These are phyloP conservation scores for Astragalus glycyphyllos DNA, from an alignment of 306 rosid species.

Conservation along the genomic window DNA sequence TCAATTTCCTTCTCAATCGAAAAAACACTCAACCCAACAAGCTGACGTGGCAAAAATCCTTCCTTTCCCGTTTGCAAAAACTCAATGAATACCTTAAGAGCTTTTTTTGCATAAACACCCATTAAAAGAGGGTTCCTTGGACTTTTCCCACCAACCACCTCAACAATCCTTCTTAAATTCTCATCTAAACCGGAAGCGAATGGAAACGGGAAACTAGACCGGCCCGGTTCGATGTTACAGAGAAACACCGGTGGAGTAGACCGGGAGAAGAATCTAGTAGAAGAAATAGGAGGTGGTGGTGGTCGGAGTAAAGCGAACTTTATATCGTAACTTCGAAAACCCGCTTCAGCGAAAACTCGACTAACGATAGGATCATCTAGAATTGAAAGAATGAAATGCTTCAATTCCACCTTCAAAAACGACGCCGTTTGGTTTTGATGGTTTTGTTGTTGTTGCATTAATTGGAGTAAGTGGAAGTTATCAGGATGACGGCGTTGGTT, in stretches of 20 bases:
- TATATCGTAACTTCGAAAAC: slow-evolving; percentile 79
- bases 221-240: slow-evolving; percentile 60
- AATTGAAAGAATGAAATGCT: slow-evolving; percentile 84
- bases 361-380: slow-evolving; percentile 97
- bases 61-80: slow-evolving; percentile 41
- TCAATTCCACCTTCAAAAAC: slow-evolving; percentile 80
- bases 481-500: slow-evolving; percentile 94
- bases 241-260: slow-evolving; percentile 68
- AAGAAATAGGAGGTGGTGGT: not conserved
- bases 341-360: slow-evolving; percentile 84
- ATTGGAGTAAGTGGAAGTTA: slow-evolving; percentile 74
- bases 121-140: slow-evolving; percentile 70
- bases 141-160: slow-evolving; percentile 54
- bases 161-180: slow-evolving; percentile 64
- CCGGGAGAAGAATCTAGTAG: slow-evolving; percentile 47
- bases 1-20: slow-evolving; percentile 61
- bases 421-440: slow-evolving; percentile 53
- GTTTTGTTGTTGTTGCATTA: slow-evolving; percentile 65
- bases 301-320: slow-evolving; percentile 80
- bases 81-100: slow-evolving; percentile 63
- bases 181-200: slow-evolving; percentile 50
- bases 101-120: slow-evolving; percentile 65
- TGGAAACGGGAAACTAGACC: not conserved
- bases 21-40: slow-evolving; percentile 49
- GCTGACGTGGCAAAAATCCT: slow-evolving; percentile 44